Conservation (phyloP, 2,329 filamentous ascomycete genomes). For the Reticulascus tulasneorum region DNA sequence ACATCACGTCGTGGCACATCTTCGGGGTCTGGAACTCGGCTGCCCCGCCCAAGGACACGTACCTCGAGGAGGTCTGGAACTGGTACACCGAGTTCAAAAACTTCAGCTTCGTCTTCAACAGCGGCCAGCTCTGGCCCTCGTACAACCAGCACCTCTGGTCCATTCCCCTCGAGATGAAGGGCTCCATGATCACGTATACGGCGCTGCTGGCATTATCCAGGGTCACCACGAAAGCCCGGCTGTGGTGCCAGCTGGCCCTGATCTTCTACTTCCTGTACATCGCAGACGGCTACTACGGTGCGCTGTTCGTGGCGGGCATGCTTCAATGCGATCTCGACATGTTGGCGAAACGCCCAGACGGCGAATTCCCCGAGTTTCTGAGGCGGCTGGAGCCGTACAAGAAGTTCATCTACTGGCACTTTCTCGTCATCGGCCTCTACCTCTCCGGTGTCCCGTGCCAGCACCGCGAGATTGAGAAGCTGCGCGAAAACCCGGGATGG, state of each 20-base stretch:
- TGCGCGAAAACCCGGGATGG: conserved; percentile 12
- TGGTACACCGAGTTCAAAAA: conserved; percentile 44
- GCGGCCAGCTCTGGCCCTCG: conserved; percentile 34
- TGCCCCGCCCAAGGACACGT: conserved; percentile 32
- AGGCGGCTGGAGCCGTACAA: conserved; percentile 42
- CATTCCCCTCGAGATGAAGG: conserved; percentile 60
- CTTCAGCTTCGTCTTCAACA: conserved; percentile 32
- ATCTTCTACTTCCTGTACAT: conserved; percentile 29
- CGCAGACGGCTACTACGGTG: conserved; percentile 36
- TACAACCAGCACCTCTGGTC: conserved; percentile 60
- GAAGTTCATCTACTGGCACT: conserved; percentile 40
- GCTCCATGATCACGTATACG: conserved; percentile 61
- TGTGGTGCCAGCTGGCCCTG: conserved; percentile 23
- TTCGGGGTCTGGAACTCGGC: conserved; percentile 42
- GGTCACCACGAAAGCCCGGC: conserved; percentile 27
- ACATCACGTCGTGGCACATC: conserved; percentile 51
- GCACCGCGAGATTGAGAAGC: conserved; percentile 2
- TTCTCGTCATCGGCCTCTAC: conserved; percentile 28
- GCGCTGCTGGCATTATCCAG: conserved; percentile 35
- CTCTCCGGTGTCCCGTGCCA: conserved; percentile 24
- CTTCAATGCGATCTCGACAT: conserved; percentile 37
- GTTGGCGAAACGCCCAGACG: conserved; percentile 34
- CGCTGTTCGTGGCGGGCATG: conserved; percentile 16
- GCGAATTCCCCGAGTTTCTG: conserved; percentile 48
- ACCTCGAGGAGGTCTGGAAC: conserved; percentile 45